Base-by-base conservation (phyloP, 2,329 filamentous ascomycete genomes). In the Alternaria gaisen region DNA sequence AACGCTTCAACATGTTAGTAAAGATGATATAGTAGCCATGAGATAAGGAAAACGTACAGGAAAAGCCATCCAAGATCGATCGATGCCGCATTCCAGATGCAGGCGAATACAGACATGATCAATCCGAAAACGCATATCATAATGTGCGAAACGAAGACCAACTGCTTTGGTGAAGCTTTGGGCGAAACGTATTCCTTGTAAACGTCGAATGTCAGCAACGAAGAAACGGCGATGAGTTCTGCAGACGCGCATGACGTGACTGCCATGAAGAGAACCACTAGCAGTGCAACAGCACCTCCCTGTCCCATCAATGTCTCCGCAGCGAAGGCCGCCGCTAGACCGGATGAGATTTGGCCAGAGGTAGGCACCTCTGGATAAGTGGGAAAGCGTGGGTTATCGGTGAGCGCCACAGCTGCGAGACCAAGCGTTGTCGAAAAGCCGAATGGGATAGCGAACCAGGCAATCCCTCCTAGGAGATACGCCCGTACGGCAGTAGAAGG, bases 371-470 rank as follows among this genome's bases (percentile, higher is more conserved):
- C 67, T 3, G 79, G 80, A 56, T 79, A 82, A 0, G 81, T 83
- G 7, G 81, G 82, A 50, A 82, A 83, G 4, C 65, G 67, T 1
- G 80, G 80, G 26, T 79, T 78, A 54, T 78, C 71, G 4, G 77
- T 80, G n/a, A 84, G 73, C 7, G 81, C 83, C 1, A 79, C 79
- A 0, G 80, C 81, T 16, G 78, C 75, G 2, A 84, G 75, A 12
- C 83, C 82, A 55, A 84, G 71, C 1, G 81, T 82, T 2, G 83
- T 83, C 1, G 81, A 78, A 63, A 82, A 80, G 3, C 79, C 78
- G 50, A 82, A 84, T 0, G 82, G 82, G 18, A 84, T 82, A 5
- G 80, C 82, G 60, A 83, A 83, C 78, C 82, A 84, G 4, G 81
- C 81, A 7, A 84, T 68, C 0, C 82, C 81, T 18, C 80, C 82